phyloP scores from a whole-genome alignment of 495 filamentous ascomycete species.

The Rostrohypoxylon terebratum region DNA sequence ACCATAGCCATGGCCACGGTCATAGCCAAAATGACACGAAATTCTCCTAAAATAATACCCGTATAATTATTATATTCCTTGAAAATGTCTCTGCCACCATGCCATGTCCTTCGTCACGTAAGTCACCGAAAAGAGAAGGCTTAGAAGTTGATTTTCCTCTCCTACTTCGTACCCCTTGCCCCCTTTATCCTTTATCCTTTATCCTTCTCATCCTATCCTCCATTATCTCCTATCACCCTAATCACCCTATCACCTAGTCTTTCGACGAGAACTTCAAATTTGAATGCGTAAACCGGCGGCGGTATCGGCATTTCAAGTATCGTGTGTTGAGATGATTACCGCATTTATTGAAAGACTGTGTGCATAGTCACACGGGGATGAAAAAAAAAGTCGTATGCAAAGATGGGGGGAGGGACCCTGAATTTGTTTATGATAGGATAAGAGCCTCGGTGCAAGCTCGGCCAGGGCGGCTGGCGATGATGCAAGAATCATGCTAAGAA shows the following conservation, averaged over 20 bases:
- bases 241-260: neutral
- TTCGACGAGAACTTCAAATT: slow-evolving; percentile 25
- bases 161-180: neutral
- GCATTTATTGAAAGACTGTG: slow-evolving; percentile 36
- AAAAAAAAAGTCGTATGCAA: slow-evolving; percentile 44
- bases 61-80: slow-evolving; percentile 2
- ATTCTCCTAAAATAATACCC: slow-evolving; percentile 27
- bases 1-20: neutral
- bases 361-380: slow-evolving; percentile 45
- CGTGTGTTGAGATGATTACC: slow-evolving; percentile 38
- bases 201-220: neutral
- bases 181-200: slow-evolving; percentile 1
- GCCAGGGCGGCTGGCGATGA: slow-evolving; percentile 48
- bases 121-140: neutral
- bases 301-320: slow-evolving; percentile 46
- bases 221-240: neutral
- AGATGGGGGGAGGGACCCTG: slow-evolving; percentile 37
- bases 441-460: slow-evolving; percentile 46
- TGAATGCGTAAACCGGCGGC: slow-evolving; percentile 26
- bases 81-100: slow-evolving; percentile 4
- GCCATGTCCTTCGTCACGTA: slow-evolving; percentile 11
- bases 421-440: slow-evolving; percentile 43
- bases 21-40: slow-evolving; percentile 17
- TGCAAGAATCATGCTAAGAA: slow-evolving; percentile 49
- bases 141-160: neutral